A percentile compares a stretch with the other conserved stretches of the same genome.
These are phyloP conservation scores for Chamaecrista fasciculata DNA, from an alignment of 306 rosid genomes.

Conservation along the genomic window DNA sequence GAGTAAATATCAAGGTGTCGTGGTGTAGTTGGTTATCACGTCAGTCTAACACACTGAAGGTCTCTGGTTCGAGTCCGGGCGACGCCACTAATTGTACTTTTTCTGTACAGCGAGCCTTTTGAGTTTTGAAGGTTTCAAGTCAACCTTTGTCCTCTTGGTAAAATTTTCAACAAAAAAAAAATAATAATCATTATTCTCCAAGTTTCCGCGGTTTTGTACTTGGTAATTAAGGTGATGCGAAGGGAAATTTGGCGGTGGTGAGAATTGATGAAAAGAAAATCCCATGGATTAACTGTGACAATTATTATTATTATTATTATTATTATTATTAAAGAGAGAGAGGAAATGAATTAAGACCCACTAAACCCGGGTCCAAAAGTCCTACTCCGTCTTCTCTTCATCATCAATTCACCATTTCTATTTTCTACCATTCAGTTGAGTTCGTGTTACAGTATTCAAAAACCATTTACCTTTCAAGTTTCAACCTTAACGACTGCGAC, in stretches of 20 bases:
- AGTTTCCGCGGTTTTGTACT: neutral
- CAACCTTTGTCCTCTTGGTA: too few species aligned
- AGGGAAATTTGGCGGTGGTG: neutral
- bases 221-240: neutral
- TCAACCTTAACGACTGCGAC: neutral
- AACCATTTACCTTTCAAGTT: neutral
- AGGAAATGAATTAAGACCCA: neutral
- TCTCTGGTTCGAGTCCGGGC: constrained; percentile 67
- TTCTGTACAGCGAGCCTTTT: too few species aligned
- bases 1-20: constrained; percentile 38
- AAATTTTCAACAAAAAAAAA: too few species aligned
- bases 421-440: neutral
- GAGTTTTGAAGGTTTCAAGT: too few species aligned
- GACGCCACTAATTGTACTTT: too few species aligned
- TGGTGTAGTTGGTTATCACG: constrained; percentile 83
- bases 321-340: too few species aligned
- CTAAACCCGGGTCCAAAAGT: neutral
- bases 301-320: too few species aligned
- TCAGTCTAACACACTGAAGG: constrained; percentile 94
- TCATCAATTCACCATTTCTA: neutral
- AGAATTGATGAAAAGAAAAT: neutral
- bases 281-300: neutral
- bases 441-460: neutral
- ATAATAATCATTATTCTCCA: too few species aligned
- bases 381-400: neutral